phyloP scores from a whole-genome alignment of 2,329 filamentous ascomycete species.

The Pseudogymnoascus sp. region DNA sequence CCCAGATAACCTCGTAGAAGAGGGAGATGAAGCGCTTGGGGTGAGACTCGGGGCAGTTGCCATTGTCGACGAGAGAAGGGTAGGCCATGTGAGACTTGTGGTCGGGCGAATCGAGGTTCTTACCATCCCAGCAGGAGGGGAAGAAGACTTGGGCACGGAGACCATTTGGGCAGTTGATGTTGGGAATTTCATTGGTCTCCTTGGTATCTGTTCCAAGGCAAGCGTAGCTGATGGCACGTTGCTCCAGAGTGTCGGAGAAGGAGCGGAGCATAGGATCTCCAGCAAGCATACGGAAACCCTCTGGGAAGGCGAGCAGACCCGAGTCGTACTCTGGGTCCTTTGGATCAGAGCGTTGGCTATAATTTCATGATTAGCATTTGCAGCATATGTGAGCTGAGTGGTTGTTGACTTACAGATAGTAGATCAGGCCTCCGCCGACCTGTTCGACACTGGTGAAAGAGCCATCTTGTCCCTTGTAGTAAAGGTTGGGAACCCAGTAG shows the following conservation, averaged over 20 bases:
- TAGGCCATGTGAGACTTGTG: constrained; percentile 50
- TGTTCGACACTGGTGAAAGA: constrained; percentile 39
- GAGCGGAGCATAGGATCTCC: constrained; percentile 47
- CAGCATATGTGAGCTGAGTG: background rate
- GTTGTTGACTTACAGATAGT: constrained; percentile 39
- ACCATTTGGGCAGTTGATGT: constrained; percentile 43
- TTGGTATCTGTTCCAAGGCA: constrained; percentile 41
- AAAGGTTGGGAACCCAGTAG: constrained; percentile 60
- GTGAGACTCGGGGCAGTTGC: constrained; percentile 41
- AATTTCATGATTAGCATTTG: constrained; percentile 3
- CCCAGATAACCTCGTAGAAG: constrained; percentile 52
- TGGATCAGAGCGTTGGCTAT: constrained; percentile 34
- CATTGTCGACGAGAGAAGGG: constrained; percentile 38
- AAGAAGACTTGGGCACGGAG: constrained; percentile 48
- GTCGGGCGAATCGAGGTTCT: constrained; percentile 43
- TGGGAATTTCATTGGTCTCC: constrained; percentile 45
- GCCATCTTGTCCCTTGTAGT: constrained; percentile 45
- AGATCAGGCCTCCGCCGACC: constrained; percentile 45
- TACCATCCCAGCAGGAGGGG: constrained; percentile 55
- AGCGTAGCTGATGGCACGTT: constrained; percentile 45
- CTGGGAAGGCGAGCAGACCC: constrained; percentile 49
- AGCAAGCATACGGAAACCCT: constrained; percentile 57
- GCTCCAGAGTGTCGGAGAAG: constrained; percentile 36
- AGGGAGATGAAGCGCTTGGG: constrained; percentile 48
- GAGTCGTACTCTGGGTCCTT: constrained; percentile 34